Percentiles rank a stretch among this genome's conserved stretches.
Evolutionary conservation across 2,329 filamentous ascomycete species (phyloP).

Genomic region (Teratosphaeria epicoccoides): DNA sequence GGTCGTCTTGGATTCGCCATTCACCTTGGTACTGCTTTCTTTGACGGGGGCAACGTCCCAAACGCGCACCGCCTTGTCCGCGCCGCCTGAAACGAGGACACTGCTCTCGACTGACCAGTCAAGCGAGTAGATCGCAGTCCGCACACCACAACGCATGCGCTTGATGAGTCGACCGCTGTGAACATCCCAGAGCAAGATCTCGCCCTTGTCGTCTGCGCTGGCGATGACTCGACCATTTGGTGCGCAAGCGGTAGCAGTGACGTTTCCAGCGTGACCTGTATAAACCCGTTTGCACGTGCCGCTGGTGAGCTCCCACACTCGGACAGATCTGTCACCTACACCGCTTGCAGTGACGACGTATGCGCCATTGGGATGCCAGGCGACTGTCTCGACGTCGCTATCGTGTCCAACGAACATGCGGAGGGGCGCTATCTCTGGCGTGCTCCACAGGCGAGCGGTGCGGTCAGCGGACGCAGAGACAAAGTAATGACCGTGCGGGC

Average conservation of each 20-base stretch:
- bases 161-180: constrained; percentile 78
- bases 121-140: constrained; percentile 86
- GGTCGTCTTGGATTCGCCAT: constrained; percentile 21
- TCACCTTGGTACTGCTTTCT: constrained; percentile 27
- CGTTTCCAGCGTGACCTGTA: constrained; percentile 78
- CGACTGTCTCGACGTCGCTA: constrained; percentile 78
- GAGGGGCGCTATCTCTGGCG: constrained; percentile 81
- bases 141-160: constrained; percentile 84
- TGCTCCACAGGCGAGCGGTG: constrained; percentile 81
- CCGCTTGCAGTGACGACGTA: constrained; percentile 83
- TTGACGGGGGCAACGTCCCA: constrained; percentile 69
- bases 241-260: constrained; percentile 74
- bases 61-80: constrained; percentile 83
- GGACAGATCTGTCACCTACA: constrained; percentile 73
- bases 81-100: constrained; percentile 78
- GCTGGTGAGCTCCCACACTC: constrained; percentile 92
- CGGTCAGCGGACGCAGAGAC: constrained; percentile 78
- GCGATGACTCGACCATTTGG: constrained; percentile 86
- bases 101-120: constrained; percentile 90
- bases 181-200: constrained; percentile 90
- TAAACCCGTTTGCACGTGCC: constrained; percentile 85
- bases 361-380: constrained; percentile 87
- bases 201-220: constrained; percentile 76
- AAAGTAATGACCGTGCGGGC: constrained; percentile 93
- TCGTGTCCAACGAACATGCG: constrained; percentile 88